Evolutionary conservation across 306 rosid genomes (phyloP), one percentile per base, ranked within the genome.

Genomic region (Betula pendula): DNA sequence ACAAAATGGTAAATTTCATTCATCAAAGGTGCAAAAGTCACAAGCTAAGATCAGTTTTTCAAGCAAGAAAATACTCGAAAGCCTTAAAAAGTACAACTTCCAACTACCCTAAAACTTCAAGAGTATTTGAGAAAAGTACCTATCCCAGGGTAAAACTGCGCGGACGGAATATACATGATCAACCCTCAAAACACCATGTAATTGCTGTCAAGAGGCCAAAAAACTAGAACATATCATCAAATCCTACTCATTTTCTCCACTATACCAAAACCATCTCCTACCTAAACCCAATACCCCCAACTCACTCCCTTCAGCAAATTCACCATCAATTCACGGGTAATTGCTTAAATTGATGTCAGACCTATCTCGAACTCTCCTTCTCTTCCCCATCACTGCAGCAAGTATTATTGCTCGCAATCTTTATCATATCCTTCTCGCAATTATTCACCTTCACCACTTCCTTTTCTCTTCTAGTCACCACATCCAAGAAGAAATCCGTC

Each of bases 401-500:
- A 65, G 68, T 49, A 9, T 65, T 73, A 70, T 74, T 76, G 72
- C 83, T 55, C 69, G 62, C 81, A 70, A 74, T 38, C 5, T 80
- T 82, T 72, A 84, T 82, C 59, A 77, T 22, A 45, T 75, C 89
- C 49, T 83, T 51, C 19, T 83, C 85, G 68, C 75, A 86, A 45
- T 71, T 71, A 16, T 43, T 74, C 48, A 81, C 76, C 71, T 81
- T 71, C 8, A 17, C 76, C 40, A 69, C 72, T 72, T 66, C 85
- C 20, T 74, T 62, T 56, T 77, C 84, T 60, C 58, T 86, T 84
- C 75, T 83, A 66, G 19, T 55, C 89, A 87, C 76, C 15, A 88
- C 71, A 33, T 92, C 98, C 29, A 89, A 87, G 85, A 94, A 89
- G 87, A 94, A 94, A 59, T 94, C 88, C 0, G 98, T 92, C 86